Evolutionary conservation across 164 flowering plant genomes (phyloP).

Genomic region (Akebia trifoliata): DNA sequence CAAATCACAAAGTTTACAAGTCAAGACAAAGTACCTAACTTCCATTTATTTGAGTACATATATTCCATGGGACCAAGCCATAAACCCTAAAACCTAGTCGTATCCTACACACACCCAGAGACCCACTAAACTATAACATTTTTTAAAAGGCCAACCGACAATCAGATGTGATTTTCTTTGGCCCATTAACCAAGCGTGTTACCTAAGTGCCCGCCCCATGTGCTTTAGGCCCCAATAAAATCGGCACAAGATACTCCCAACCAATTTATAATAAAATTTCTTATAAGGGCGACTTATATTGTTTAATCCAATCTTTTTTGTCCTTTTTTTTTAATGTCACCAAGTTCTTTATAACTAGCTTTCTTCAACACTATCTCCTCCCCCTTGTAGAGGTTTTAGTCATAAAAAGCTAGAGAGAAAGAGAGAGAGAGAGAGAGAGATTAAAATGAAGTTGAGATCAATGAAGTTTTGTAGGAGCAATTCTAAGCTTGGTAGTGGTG

Average conservation of each 20-base stretch:
- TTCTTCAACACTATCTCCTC: neutral
- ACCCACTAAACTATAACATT: neutral
- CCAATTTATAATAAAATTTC: constrained; percentile 7
- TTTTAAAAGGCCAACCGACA: constrained; percentile 11
- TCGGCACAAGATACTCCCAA: constrained; percentile 9
- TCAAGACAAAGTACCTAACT: neutral
- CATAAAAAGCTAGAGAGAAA: constrained; percentile 1
- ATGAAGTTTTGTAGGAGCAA: constrained; percentile 53
- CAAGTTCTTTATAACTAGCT: neutral
- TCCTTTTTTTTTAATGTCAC: constrained; percentile 13
- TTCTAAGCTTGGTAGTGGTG: constrained; percentile 34
- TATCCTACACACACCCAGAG: neutral
- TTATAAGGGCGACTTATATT: constrained; percentile 4
- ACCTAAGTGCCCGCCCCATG: constrained; percentile 35
- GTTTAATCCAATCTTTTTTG: constrained; percentile 19
- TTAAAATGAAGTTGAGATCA: constrained; percentile 54
- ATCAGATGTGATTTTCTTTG: constrained; percentile 12
- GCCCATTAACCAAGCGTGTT: constrained; percentile 39
- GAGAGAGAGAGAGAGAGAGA: constrained; percentile 9
- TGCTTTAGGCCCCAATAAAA: constrained; percentile 26
- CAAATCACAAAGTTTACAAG: neutral
- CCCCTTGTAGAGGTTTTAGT: neutral
- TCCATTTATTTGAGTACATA: neutral
- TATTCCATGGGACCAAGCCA: neutral
- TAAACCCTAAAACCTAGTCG: neutral